Percentiles rank a stretch among this genome's conserved stretches.
phyloP scores from a whole-genome alignment of 164 flowering plant genomes.

The Protea cynaroides region DNA sequence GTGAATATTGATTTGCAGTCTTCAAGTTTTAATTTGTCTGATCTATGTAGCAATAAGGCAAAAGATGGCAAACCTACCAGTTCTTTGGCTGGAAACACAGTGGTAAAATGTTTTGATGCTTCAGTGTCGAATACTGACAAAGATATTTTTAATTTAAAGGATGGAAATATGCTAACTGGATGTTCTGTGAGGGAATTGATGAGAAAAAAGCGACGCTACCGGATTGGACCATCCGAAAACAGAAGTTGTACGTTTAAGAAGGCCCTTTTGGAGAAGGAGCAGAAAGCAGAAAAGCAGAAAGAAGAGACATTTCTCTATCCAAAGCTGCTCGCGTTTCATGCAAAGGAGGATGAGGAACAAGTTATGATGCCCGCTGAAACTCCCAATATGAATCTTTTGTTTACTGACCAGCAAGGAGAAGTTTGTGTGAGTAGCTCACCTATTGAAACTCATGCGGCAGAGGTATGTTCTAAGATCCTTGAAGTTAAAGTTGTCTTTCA shows the following conservation, averaged over 20 bases:
- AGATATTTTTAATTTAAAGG: slow-evolving; percentile 16
- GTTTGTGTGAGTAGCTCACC: slow-evolving; percentile 8
- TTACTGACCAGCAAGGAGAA: slow-evolving; percentile 5
- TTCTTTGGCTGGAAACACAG: slow-evolving; percentile 19
- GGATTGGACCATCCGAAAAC: slow-evolving; percentile 34
- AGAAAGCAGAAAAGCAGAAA: slow-evolving; percentile 2
- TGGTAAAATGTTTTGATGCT: slow-evolving; percentile 13
- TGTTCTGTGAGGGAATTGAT: slow-evolving; percentile 82
- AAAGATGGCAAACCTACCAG: slow-evolving; percentile 11
- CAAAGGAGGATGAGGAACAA: slow-evolving; percentile 10
- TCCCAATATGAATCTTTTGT: slow-evolving; percentile 1
- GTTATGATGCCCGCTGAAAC: slow-evolving; percentile 9
- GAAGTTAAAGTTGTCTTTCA: not conserved
- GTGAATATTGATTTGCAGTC: slow-evolving; percentile 18
- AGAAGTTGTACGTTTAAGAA: slow-evolving; percentile 18
- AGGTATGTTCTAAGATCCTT: slow-evolving; percentile 6
- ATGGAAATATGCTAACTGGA: slow-evolving; percentile 22
- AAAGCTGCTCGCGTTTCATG: slow-evolving; percentile 20
- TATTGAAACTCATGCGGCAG: slow-evolving; percentile 1
- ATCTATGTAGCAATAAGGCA: slow-evolving; percentile 13
- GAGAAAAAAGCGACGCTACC: slow-evolving; percentile 66
- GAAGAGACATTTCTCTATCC: slow-evolving; percentile 10
- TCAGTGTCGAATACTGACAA: slow-evolving; percentile 6
- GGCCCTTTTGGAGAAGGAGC: slow-evolving; percentile 4
- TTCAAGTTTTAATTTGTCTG: slow-evolving; percentile 7